These are phyloP conservation scores for Scheffersomyces stipitis DNA, from an alignment of 805 yeast genomes.

Conservation along the genomic window DNA sequence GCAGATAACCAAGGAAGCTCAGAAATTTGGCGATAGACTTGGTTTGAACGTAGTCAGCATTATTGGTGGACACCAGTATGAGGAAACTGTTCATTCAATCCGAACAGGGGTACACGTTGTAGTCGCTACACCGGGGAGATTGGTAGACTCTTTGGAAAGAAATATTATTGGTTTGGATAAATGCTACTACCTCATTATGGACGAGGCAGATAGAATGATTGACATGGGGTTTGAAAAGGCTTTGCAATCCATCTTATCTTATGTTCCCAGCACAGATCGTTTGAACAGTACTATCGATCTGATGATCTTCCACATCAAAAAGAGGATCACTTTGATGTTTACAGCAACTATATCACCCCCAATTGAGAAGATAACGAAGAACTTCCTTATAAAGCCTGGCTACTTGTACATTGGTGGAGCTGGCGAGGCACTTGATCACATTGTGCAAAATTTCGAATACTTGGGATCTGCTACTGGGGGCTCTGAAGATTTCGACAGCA, in stretches of 20 bases:
- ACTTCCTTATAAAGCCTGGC: slow-evolving; percentile 62
- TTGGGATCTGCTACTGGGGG: slow-evolving; percentile 20
- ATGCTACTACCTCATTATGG: slow-evolving; percentile 72
- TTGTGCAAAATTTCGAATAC: slow-evolving; percentile 62
- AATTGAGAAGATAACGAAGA: slow-evolving; percentile 64
- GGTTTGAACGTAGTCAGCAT: slow-evolving; percentile 57
- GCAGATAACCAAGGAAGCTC: slow-evolving; percentile 73
- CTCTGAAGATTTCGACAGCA: slow-evolving; percentile 28
- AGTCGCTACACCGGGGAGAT: slow-evolving; percentile 93
- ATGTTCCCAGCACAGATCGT: slow-evolving; percentile 45
- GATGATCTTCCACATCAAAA: slow-evolving; percentile 35
- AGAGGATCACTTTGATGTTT: slow-evolving; percentile 79
- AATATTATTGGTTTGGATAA: slow-evolving; percentile 59
- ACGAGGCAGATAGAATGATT: slow-evolving; percentile 95
- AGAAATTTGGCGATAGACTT: slow-evolving; percentile 43
- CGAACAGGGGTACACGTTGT: slow-evolving; percentile 71
- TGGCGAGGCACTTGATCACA: slow-evolving; percentile 65
- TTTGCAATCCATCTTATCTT: slow-evolving; percentile 56
- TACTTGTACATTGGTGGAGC: slow-evolving; percentile 66
- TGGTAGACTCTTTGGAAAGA: slow-evolving; percentile 75
- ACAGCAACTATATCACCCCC: slow-evolving; percentile 88
- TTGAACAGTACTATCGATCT: slow-evolving; percentile 25
- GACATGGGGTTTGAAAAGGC: slow-evolving; percentile 92
- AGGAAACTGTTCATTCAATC: slow-evolving; percentile 62
- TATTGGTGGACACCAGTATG: slow-evolving; percentile 89